Base-by-base conservation (phyloP, 805 yeast species). In the Jamesozyma spencerorum region DNA sequence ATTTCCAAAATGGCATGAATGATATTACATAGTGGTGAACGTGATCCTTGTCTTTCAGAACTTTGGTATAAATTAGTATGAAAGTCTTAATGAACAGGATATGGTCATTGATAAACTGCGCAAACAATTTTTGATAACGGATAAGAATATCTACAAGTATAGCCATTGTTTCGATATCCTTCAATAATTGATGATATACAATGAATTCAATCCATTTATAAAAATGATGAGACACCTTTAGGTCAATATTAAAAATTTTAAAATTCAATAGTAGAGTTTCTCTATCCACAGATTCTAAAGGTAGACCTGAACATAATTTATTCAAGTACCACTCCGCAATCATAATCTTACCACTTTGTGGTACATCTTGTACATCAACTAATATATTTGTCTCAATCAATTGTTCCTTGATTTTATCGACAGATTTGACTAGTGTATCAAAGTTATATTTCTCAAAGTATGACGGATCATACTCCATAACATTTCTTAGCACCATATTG, bases 401-500 rank as follows among this genome's bases (percentile, higher is more conserved):
- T 13, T 7, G 36, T 10, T 31, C 34, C 45, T 54, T 47, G 2
- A 65, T 38, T 20, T 55, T 53, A 13, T 68, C 68, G 2, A 71
- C 48, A 1, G 68, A 39, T 5, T 45, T 48, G n/a, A 55, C 30
- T 44, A 66, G 30, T 31, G 40, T 43, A 49, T 64, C 52, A 61
- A 58, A 38, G 57, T 52, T 47, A 49, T 50, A 54, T 47, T 66
- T 22, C 62, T 70, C 45, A 34, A 48, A 60, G 31, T 41, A 55
- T 5, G 46, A 35, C 4, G 59, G 55, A 31, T 72, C 66, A 45
- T 71, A 71, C 38, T 62, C 65, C 30, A 63, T 60, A 1, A 79
- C 68, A 43, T 72, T 74, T 45, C 69, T 71, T 38, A 79, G 57
- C 12, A 77, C 72, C 59, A 71, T 70, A 38, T 72, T 72, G 31